Evolutionary conservation across 352 stramenopile genomes (phyloP), one percentile per base, ranked within the genome.

Genomic region (Globisporangium perplexum): DNA sequence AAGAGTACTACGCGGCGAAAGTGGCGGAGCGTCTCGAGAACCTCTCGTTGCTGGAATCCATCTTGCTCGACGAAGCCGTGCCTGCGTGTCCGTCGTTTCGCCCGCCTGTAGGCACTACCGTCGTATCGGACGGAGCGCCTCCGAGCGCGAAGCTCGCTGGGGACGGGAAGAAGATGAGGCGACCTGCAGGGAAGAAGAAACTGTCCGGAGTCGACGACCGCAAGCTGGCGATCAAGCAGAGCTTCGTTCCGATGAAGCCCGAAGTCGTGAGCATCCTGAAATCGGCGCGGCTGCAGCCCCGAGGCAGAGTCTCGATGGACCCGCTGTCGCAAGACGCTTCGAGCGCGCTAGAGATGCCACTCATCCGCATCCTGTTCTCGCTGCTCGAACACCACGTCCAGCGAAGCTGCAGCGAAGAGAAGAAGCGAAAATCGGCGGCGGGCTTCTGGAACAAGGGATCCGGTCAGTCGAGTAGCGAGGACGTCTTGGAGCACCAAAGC

Each of bases 1-100:
- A 47, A 18, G 48, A 71, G 3, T 75, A 68, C 26, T 72, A 75
- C 24, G 48, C 53, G 15, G 43, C 11, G 6, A 79, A 72, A 41
- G 68, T 82, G 5, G 45, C 68, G 5, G 51, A 78, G 49, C 74
- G 74, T 1, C 66, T 86, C 15, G 60, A 72, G 44, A 72, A 83
- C 33, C 47, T 80, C 1, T 56, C 71, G 2, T 30, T 68, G 22
- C 51, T 86, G 3, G 74, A 86, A 57, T 61, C 64, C 3, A 59
- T 74, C 22, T 47, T 85, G 30, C 35, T 75, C 1, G 67, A 81
- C 7, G 65, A 76, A 1, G 28, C 72, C 26, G 26, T 79, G 10
- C 36, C 57, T 15, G 52, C 39, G 15, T 68, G 67, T 20, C 57
- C 47, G 10, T 57, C 59, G 12, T 81, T 81, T 47, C 39, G 51